Percentiles rank a stretch among this genome's conserved stretches.
Evolutionary conservation across 768 basidiomycete species (phyloP).

Genomic region (Leccinellum rugosiceps): DNA sequence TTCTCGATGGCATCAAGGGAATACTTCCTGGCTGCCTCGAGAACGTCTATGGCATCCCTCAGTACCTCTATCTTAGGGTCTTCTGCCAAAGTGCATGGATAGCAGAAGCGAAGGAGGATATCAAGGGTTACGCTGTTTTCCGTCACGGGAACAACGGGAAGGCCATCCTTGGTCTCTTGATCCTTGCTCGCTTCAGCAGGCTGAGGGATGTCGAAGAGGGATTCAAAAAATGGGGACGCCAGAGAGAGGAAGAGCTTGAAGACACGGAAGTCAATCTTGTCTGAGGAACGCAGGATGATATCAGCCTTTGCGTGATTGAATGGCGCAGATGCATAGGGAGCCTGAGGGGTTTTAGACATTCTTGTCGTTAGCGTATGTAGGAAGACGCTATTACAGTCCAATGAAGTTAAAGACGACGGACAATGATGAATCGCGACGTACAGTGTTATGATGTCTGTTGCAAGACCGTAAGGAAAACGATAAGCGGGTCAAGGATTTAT

Average conservation of each 20-base stretch:
- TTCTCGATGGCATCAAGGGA: slow-evolving; percentile 13
- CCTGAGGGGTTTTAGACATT: background rate
- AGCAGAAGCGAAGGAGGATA: slow-evolving; percentile 6
- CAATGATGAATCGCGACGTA: background rate
- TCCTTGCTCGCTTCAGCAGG: slow-evolving; percentile 6
- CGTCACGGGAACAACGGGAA: slow-evolving; percentile 18
- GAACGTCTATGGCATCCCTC: slow-evolving; percentile 3
- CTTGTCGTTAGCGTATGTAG: background rate
- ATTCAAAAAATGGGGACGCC: slow-evolving; percentile 28
- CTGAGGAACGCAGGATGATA: slow-evolving; percentile 27
- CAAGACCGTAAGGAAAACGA: background rate
- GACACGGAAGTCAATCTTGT: slow-evolving; percentile 30
- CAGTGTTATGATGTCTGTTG: background rate
- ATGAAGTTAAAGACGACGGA: background rate
- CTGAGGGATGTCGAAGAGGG: slow-evolving; percentile 32
- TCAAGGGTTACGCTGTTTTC: slow-evolving; percentile 12
- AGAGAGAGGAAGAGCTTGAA: slow-evolving; percentile 1
- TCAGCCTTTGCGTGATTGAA: slow-evolving; percentile 23
- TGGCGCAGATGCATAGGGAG: slow-evolving; percentile 12
- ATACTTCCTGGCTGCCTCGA: slow-evolving; percentile 17
- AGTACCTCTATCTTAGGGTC: slow-evolving; percentile 17
- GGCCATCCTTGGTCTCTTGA: slow-evolving; percentile 9
- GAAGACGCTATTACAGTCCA: background rate
- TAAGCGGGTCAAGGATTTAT: background rate
- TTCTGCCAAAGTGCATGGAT: slow-evolving; percentile 15